Base-by-base conservation (phyloP, 1,139 yeast species). In the Blastobotrys elegans region DNA sequence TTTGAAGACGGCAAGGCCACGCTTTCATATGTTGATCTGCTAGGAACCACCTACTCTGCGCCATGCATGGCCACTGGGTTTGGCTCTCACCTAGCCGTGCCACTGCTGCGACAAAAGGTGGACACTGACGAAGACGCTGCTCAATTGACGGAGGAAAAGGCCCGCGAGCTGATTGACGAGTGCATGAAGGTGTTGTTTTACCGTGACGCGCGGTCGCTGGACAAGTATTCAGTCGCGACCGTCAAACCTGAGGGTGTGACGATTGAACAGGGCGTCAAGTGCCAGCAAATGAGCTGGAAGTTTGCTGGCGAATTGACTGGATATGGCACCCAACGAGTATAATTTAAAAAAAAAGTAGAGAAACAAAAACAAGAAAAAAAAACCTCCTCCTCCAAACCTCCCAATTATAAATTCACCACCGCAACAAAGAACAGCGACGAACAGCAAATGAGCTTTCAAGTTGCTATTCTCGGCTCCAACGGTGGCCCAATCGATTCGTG, bases 51-150 rank as follows among this genome's bases (percentile, higher is more conserved):
- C 0, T 94, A 86, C 67, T 77, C 87, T 7, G 77, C 97, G 0
- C 95, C 96, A 30, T 76, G 95, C 2, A 72, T 94, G 53, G 96
- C 97, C 43, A 90, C 98, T 1, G 99, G 99, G 1, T 92, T 90
- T 66, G 99, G 98, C 50, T 84, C 95, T 11, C 92, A 94, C 67
- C 74, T 94, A 67, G 98, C 98, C 3, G 71, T 89, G 39, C 99
- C 99, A 31, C 72, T 94, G 57, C 75, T 94, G 65, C 83, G 99
- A 71, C 81, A 85, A 64, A 75, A 84, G 52, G 87, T 85, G 43
- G 95, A 90, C 50, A 72, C 73, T 40, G 97, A 90, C 56, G 81
- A 77, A 33, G 96, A 89, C 58, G 81, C 74, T 57, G 68, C 67
- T 46, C 79, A 81, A 40, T 77, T 92, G 24, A 72, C 79, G 30